Evolutionary conservation across 306 rosid genomes (phyloP), one percentile per base, ranked within the genome.

Genomic region (Pterocarpus santalinus): DNA sequence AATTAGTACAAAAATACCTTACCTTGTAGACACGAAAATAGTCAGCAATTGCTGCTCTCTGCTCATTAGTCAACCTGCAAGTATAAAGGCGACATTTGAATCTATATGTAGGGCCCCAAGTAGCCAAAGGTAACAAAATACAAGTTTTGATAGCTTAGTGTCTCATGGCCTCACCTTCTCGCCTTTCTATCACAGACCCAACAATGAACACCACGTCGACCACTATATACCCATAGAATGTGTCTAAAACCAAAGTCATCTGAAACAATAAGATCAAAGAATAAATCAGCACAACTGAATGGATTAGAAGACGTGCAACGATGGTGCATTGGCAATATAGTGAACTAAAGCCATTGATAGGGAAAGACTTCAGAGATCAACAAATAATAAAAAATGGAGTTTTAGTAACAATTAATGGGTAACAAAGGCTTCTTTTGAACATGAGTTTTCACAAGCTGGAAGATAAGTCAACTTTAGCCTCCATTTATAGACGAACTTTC

Each of bases 121-220:
- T 7, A 79, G 62, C 11, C 51, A 78, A 76, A 62, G 58, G 41
- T 62, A 58, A 69, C 61, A 17, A 52, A n/a, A 32, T 7, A 55
- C 11, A 58, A 38, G 65, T 65, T 72, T 78, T 47, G 15, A 71
- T 34, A 34, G 11, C 63, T 55, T 12, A 77, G 38, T 63, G 69
- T 62, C 65, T 56, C 41, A 88, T 63, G 43, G 69, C 30, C 69
- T 63, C 66, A 95, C 99, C 95, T 90, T 86, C 99, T 88, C 46
- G 99, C 97, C 85, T 85, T 95, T 71, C 85, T 83, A 87, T 91
- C 97, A 87, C 98, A 95, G 69, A 93, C 97, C 99, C 99, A 95
- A 81, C 78, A 95, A 75, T 93, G 99, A 86, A 95, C 97, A 55
- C 97, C 99, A 76, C 97, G 94, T 14, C 97, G 89, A 38, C 99